Conservation (phyloP, 371 early-diverging fungal species). For the Mortierella sp. region DNA sequence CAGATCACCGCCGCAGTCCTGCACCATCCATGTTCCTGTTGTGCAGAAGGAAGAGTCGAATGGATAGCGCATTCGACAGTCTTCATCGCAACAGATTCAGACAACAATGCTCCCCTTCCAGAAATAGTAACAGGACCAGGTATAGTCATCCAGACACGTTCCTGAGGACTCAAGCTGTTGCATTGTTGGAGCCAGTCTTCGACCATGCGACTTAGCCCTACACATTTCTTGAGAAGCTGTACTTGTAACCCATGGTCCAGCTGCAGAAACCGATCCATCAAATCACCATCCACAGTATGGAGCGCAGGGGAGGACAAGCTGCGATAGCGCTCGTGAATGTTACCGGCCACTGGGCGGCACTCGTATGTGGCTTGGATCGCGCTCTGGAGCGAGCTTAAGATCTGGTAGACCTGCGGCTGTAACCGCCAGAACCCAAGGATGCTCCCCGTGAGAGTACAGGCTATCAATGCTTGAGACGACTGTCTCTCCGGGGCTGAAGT, state of each 20-base stretch:
- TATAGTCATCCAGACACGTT: conserved; percentile 1
- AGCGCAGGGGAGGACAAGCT: conserved; percentile 13
- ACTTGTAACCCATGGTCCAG: conserved; percentile 27
- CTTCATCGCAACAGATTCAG: too few relatives aligned
- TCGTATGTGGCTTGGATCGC: conserved; percentile 13
- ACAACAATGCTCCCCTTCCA: not conserved
- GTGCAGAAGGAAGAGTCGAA: not conserved
- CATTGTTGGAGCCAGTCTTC: conserved; percentile 27
- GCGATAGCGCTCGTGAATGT: conserved; percentile 21
- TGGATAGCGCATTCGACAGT: not conserved
- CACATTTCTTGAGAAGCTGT: not conserved
- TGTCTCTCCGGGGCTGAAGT: not conserved
- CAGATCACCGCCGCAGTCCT: conserved; percentile 11
- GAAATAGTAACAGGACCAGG: not conserved
- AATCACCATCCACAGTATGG: conserved; percentile 25
- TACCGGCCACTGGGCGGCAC: conserved; percentile 25
- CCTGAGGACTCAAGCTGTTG: conserved; percentile 1
- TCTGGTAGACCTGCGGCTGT: conserved; percentile 13
- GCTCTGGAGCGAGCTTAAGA: conserved; percentile 21
- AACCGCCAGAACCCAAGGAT: conserved; percentile 43
- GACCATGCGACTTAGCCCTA: conserved; percentile 24
- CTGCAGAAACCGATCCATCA: conserved; percentile 28
- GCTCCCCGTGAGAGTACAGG: conserved; percentile 26
- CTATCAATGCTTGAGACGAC: conserved; percentile 40
- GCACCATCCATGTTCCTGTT: conserved; percentile 5